These are phyloP conservation scores for Umbilicus rupestris DNA, from an alignment of 164 flowering plant genomes.

Conservation along the genomic window DNA sequence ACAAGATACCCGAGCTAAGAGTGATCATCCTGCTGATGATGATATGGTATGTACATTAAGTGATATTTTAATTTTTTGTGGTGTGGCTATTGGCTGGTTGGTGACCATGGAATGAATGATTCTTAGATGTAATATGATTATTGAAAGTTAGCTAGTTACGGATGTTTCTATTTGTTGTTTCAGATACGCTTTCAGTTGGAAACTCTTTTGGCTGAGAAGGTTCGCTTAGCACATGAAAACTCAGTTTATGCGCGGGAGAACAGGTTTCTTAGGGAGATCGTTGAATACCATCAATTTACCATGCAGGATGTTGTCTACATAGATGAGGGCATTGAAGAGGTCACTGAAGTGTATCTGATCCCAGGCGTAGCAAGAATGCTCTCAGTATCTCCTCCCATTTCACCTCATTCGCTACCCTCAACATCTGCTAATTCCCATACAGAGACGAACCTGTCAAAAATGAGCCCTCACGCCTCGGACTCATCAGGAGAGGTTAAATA, in stretches of 20 bases:
- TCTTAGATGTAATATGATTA: not conserved
- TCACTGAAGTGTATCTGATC: conserved; percentile 53
- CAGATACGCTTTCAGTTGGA: conserved; percentile 95
- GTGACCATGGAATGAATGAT: not conserved
- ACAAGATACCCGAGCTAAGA: conserved; percentile 62
- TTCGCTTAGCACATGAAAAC: conserved; percentile 84
- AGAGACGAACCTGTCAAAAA: not conserved
- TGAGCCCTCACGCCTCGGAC: not conserved
- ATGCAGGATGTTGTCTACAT: conserved; percentile 92
- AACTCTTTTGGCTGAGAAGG: conserved; percentile 87
- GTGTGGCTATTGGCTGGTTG: not conserved
- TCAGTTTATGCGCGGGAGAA: conserved; percentile 80
- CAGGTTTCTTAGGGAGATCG: conserved; percentile 84
- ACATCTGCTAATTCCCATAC: not conserved
- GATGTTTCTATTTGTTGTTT: conserved; percentile 9
- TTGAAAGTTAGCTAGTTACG: not conserved
- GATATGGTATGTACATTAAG: conserved; percentile 59
- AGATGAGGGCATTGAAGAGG: conserved; percentile 85
- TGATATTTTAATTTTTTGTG: not conserved
- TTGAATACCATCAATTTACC: conserved; percentile 89
- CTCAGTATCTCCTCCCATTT: conserved; percentile 6
- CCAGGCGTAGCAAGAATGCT: conserved; percentile 3
- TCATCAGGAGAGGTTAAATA: not conserved
- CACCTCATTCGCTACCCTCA: conserved; percentile 1
- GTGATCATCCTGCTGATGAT: conserved; percentile 72